phyloP scores from a whole-genome alignment of 2,329 filamentous ascomycete species.

The Aspergillus sp. region DNA sequence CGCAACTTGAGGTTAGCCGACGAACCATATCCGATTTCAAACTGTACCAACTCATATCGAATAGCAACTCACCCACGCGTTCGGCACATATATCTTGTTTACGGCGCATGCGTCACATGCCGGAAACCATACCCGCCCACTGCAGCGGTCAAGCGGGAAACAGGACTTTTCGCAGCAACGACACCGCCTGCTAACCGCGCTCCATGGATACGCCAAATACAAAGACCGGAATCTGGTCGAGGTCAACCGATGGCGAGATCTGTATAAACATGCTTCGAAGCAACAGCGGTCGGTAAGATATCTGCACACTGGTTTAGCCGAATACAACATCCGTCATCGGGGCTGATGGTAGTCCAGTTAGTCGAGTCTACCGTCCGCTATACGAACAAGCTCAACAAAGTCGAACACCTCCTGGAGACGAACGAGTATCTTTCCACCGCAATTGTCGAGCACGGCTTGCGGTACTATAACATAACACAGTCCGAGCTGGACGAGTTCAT shows the following conservation, averaged over 20 bases:
- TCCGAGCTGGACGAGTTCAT: conserved; percentile 39
- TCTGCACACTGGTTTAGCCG: neutral
- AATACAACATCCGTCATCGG: neutral
- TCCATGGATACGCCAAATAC: conserved; percentile 18
- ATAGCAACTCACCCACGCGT: neutral
- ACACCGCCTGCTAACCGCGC: conserved; percentile 16
- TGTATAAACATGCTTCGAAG: conserved; percentile 13
- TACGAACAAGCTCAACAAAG: conserved; percentile 42
- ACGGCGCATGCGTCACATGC: neutral
- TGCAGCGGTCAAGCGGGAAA: neutral
- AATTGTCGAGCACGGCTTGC: conserved; percentile 38
- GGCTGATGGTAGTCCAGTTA: conserved; percentile 22
- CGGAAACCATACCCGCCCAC: neutral
- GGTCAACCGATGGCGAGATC: conserved; percentile 12
- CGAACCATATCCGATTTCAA: too few species aligned
- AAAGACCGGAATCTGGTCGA: conserved; percentile 12
- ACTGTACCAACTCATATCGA: too few species aligned
- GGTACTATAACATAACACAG: conserved; percentile 38
- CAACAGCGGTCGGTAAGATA: conserved; percentile 9
- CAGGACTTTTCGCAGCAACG: conserved; percentile 16
- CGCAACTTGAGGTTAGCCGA: too few species aligned
- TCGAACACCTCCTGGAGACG: conserved; percentile 34
- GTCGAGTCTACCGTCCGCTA: conserved; percentile 51
- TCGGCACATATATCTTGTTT: neutral
- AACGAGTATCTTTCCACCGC: conserved; percentile 41